Evolutionary conservation across 257 asterid species (phyloP).

Genomic region (Thymus quinquecostatus): DNA sequence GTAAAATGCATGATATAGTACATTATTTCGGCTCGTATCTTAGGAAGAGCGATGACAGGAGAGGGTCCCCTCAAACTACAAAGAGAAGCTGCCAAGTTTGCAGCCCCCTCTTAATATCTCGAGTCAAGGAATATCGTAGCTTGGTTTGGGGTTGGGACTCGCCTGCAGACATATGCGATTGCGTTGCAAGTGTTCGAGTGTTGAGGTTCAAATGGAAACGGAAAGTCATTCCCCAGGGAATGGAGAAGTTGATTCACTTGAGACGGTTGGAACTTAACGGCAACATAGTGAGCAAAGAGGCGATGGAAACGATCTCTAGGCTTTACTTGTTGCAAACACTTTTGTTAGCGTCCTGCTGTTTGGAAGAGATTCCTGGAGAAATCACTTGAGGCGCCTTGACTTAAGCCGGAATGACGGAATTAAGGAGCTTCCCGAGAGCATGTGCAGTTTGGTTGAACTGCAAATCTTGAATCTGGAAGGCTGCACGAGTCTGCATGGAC

Average conservation of each 20-base stretch:
- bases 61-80: not conserved
- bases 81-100: not conserved
- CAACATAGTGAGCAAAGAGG: not conserved
- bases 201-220: not conserved
- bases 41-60: not conserved
- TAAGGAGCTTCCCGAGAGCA: not conserved
- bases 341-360: not conserved
- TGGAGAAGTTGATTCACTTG: constrained; percentile 24
- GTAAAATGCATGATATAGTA: constrained; percentile 10
- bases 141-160: not conserved
- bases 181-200: not conserved
- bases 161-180: not conserved
- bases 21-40: not conserved
- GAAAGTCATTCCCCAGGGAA: constrained; percentile 17
- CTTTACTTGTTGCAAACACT: constrained; percentile 23
- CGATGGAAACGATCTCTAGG: not conserved
- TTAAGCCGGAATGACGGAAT: not conserved
- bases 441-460: not conserved
- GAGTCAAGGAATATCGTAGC: not conserved
- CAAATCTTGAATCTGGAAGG: not conserved
- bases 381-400: not conserved
- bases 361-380: no score
- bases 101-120: not conserved
- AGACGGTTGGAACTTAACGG: constrained; percentile 32
- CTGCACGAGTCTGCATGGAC: not conserved